Evolutionary conservation across 1,139 yeast genomes (phyloP), one percentile per base, ranked within the genome.

Genomic region (Debaryomyces sp.): DNA sequence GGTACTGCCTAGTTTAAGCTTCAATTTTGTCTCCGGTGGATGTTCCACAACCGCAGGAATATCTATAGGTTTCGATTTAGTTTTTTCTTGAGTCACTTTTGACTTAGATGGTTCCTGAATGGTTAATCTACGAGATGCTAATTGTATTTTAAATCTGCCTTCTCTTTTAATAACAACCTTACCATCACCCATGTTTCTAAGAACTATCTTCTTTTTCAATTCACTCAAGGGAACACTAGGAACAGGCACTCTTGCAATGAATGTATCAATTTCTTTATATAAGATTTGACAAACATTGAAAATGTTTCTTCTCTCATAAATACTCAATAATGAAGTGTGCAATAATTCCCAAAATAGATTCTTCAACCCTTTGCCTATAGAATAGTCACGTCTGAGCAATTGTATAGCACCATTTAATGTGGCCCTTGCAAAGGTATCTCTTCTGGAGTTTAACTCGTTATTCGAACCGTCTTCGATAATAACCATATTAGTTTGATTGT

Each of bases 301-400:
- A 13, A 94, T 61, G 36, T 78, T 69, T 51, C 94, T 76, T 53
- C 86, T 81, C 42, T 84, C 85, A 41, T 80, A 70, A 1, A 89
- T 68, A 17, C 87, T 79, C 15, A 87, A 54, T 27, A 81, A 63
- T 0, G 89, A 83, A 8, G 82, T 73, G 56, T 84, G 88, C 12
- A 90, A 62, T n/a, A 85, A 75, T 44, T 77, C 75, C 97, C 97
- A 91, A 6, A 94, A 59, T 7, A 78, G 77, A 6, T 63, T 60
- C 48, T 78, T 78, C 36, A 94, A 70, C 0, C 90, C 88, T 41
- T 67, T 64, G n/a, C 89, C 89, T n/a, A 75, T 67, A 5, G 84
- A 75, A 54, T 85, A 82, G 49, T 85, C 87, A 43, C 86, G 73
- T 48, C 96, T 75, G n/a, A 91, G 66, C 6, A 88, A 63, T 33